Conservation (phyloP, 495 filamentous ascomycete genomes). For the Trichoderma asperelloides region DNA sequence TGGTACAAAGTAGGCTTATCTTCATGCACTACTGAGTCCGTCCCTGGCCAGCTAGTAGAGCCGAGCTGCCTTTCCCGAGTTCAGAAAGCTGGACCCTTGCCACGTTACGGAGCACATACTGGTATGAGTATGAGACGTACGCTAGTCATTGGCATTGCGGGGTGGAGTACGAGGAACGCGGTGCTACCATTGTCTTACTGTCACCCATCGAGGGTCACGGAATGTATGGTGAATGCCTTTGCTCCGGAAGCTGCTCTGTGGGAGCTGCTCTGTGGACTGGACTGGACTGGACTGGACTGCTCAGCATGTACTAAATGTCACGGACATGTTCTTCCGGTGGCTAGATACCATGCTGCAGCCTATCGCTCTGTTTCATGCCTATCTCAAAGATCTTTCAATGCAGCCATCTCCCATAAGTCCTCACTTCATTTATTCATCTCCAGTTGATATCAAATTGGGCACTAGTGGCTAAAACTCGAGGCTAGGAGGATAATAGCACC, state of each 20-base stretch:
- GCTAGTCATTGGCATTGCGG: not conserved
- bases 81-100: not conserved
- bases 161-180: not conserved
- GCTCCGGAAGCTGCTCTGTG: too few species aligned
- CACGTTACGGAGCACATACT: not conserved
- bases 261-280: too few species aligned
- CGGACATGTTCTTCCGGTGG: too few species aligned
- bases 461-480: not conserved
- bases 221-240: too few species aligned
- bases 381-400: not conserved
- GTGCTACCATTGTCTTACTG: not conserved
- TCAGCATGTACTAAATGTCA: too few species aligned
- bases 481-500: not conserved
- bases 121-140: not conserved
- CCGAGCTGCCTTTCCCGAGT: not conserved
- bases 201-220: not conserved
- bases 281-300: too few species aligned
- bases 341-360: too few species aligned
- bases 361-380: not conserved
- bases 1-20: not conserved
- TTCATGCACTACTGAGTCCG: not conserved
- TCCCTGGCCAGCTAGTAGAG: not conserved
- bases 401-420: not conserved
- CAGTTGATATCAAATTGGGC: not conserved
- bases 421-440: not conserved